phyloP scores from a whole-genome alignment of 2,329 filamentous ascomycete species.

The Coccinonectria pachysandricola region DNA sequence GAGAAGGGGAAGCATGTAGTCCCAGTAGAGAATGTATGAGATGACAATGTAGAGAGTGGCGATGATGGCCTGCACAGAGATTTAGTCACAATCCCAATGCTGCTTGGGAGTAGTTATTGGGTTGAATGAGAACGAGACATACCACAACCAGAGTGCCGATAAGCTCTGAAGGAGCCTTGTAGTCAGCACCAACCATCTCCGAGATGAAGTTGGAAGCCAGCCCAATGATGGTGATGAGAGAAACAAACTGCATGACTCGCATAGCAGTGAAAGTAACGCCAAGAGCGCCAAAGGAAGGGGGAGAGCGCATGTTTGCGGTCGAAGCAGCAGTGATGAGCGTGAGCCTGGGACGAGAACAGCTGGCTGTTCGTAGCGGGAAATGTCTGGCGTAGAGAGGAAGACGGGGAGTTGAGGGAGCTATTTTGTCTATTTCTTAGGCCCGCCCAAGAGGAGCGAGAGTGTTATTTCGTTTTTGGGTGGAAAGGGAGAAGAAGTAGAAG shows the following conservation, averaged over 20 bases:
- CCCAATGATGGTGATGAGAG: slow-evolving; percentile 68
- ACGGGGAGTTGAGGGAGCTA: slow-evolving; percentile 22
- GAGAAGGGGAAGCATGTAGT: slow-evolving; percentile 65
- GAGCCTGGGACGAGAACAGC: slow-evolving; percentile 30
- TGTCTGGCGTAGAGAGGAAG: slow-evolving; percentile 32
- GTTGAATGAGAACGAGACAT: background rate
- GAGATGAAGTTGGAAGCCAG: slow-evolving; percentile 75
- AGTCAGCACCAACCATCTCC: slow-evolving; percentile 57
- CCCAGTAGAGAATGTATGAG: slow-evolving; percentile 71
- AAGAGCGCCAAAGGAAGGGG: slow-evolving; percentile 55
- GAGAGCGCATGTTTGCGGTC: slow-evolving; percentile 31
- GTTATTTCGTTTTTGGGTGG: slow-evolving; percentile 3
- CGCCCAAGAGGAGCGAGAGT: slow-evolving; percentile 13
- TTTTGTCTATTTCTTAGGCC: slow-evolving; percentile 17
- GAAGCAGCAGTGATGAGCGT: slow-evolving; percentile 29
- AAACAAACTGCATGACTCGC: slow-evolving; percentile 59
- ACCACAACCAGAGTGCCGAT: slow-evolving; percentile 73
- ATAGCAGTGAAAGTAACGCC: slow-evolving; percentile 69
- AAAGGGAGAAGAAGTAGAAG: slow-evolving; percentile 2
- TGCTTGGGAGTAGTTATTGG: background rate
- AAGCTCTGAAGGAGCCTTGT: slow-evolving; percentile 59
- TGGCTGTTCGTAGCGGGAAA: slow-evolving; percentile 31
- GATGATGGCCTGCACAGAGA: slow-evolving; percentile 56
- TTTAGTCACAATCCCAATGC: slow-evolving; percentile 10
- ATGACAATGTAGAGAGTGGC: slow-evolving; percentile 70